These are phyloP conservation scores for Melanogaster broomeanus DNA, from an alignment of 768 basidiomycete species.

Conservation along the genomic window DNA sequence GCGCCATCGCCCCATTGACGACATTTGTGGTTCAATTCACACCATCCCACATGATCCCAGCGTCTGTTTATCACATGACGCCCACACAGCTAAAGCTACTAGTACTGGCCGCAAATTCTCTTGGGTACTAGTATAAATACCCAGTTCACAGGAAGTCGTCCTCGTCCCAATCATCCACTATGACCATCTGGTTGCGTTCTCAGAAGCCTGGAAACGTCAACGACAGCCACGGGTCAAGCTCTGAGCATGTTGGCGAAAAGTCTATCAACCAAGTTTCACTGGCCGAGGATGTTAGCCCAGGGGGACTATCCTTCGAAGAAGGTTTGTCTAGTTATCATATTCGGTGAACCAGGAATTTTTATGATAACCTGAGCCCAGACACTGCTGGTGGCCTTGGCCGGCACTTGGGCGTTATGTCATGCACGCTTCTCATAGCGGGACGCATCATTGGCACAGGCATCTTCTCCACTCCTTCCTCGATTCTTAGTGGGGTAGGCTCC, in stretches of 20 bases:
- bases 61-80: no score
- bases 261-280: not conserved
- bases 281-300: constrained; percentile 34
- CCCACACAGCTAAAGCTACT: no score
- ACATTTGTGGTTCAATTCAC: no score
- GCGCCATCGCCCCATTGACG: no score
- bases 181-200: constrained; percentile 1
- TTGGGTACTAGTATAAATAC: no score
- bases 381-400: constrained; percentile 58
- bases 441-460: constrained; percentile 67
- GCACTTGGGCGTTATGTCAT: constrained; percentile 56
- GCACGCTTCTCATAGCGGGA: constrained; percentile 59
- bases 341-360: not conserved
- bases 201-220: not conserved
- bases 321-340: constrained; percentile 26
- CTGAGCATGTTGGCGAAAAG: constrained; percentile 1
- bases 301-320: constrained; percentile 52
- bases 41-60: no score
- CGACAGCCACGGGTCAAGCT: not conserved
- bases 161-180: no score
- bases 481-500: constrained; percentile 56
- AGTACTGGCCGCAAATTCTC: no score
- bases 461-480: constrained; percentile 62
- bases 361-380: constrained; percentile 28
- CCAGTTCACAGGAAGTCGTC: no score